phyloP scores from a whole-genome alignment of 768 basidiomycete species.

The Sarcomyxa edulis region DNA sequence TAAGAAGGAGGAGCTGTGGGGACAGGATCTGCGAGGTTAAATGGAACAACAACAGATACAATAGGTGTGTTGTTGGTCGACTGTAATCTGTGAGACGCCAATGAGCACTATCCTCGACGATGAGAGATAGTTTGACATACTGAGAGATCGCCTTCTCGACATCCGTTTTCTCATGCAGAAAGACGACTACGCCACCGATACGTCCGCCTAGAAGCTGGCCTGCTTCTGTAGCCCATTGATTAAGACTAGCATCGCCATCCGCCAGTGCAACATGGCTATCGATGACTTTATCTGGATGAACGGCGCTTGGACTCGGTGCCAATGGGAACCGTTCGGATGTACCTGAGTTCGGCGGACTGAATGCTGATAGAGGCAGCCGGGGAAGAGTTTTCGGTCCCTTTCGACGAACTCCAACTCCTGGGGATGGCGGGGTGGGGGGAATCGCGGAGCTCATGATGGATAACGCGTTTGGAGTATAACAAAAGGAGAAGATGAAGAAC shows the following conservation, averaged over 20 bases:
- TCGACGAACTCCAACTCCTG: constrained; percentile 44
- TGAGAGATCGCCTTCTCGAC: constrained; percentile 36
- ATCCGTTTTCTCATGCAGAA: constrained; percentile 30
- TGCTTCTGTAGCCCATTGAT: constrained; percentile 49
- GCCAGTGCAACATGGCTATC: constrained; percentile 60
- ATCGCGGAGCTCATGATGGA: constrained; percentile 10
- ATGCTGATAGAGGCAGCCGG: constrained; percentile 69
- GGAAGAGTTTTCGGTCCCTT: constrained; percentile 65
- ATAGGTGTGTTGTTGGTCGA: constrained; percentile 28
- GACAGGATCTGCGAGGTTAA: constrained; percentile 45
- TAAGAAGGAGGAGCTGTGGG: constrained; percentile 33
- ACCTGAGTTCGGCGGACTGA: constrained; percentile 65
- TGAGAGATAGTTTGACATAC: constrained; percentile 33
- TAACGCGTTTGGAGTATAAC: background rate
- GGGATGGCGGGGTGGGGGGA: constrained; percentile 28
- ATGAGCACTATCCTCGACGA: background rate
- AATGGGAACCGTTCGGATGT: constrained; percentile 63
- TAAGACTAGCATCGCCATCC: constrained; percentile 32
- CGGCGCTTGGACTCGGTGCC: constrained; percentile 60
- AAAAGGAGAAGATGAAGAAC: too few relatives aligned
- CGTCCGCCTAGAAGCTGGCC: constrained; percentile 39
- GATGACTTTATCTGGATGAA: constrained; percentile 58
- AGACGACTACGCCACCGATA: constrained; percentile 53
- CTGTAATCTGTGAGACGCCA: constrained; percentile 12
- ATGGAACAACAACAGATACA: constrained; percentile 57